Conservation (phyloP, 2,329 filamentous ascomycete genomes). For the Aspergillus eucalypticola region DNA sequence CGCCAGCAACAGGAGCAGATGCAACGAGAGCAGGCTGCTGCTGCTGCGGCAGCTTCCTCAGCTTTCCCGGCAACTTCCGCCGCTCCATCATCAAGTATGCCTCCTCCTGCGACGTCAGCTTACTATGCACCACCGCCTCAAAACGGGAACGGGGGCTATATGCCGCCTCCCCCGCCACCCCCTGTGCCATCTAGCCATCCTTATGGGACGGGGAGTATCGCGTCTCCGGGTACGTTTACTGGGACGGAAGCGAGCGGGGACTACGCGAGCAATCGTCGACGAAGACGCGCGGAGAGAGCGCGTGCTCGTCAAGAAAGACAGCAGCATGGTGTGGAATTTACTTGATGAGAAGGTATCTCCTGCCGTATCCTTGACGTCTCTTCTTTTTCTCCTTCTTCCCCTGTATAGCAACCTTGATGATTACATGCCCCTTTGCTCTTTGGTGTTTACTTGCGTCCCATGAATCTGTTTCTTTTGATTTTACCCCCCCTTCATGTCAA, state of each 20-base stretch:
- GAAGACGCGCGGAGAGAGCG: constrained; percentile 56
- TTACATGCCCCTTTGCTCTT: constrained; percentile 4
- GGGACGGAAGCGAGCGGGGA: constrained; percentile 52
- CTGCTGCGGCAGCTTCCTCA: constrained; percentile 28
- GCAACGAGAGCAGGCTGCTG: constrained; percentile 38
- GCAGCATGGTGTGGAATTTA: constrained; percentile 51
- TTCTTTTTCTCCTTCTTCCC: background rate
- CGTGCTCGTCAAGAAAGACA: constrained; percentile 48
- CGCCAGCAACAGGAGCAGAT: constrained; percentile 49
- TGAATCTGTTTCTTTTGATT: background rate
- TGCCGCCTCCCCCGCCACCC: constrained; percentile 34
- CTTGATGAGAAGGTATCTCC: constrained; percentile 30
- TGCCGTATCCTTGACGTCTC: background rate
- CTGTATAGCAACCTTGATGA: constrained; percentile 13
- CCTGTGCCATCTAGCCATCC: constrained; percentile 45
- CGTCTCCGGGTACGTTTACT: constrained; percentile 45
- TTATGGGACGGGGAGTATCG: constrained; percentile 42
- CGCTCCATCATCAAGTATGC: constrained; percentile 27
- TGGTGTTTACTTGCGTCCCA: constrained; percentile 1
- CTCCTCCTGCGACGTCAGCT: constrained; percentile 23
- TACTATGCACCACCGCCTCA: constrained; percentile 27
- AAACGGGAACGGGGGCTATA: constrained; percentile 25
- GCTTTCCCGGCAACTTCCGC: constrained; percentile 21
- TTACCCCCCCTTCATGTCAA: background rate
- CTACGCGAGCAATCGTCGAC: constrained; percentile 56